phyloP scores from a whole-genome alignment of 768 basidiomycete species.

The Leccinum rimulosum region DNA sequence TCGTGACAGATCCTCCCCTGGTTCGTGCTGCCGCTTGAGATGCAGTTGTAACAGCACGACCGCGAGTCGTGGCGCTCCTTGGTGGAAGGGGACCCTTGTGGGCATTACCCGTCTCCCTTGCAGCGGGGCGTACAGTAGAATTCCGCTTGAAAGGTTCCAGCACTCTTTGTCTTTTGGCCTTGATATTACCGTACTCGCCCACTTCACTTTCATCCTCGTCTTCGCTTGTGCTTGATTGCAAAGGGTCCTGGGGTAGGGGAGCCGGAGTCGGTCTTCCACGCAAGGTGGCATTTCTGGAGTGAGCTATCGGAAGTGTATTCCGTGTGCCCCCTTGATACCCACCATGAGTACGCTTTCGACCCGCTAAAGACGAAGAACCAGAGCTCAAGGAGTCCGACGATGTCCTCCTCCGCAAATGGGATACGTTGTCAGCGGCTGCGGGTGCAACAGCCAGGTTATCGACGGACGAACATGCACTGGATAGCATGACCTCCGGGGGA shows the following conservation, averaged over 20 bases:
- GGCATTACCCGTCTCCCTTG: constrained; percentile 10
- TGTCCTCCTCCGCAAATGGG: constrained; percentile 37
- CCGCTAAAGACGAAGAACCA: constrained; percentile 36
- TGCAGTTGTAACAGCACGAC: constrained; percentile 7
- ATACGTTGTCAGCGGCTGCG: constrained; percentile 38
- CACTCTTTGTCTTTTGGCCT: constrained; percentile 27
- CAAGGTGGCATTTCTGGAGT: constrained; percentile 25
- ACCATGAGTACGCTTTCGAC: constrained; percentile 40
- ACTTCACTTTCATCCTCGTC: constrained; percentile 18
- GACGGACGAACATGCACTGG: constrained; percentile 23
- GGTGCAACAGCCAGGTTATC: constrained; percentile 33
- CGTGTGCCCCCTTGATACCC: constrained; percentile 5
- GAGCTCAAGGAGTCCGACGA: constrained; percentile 45
- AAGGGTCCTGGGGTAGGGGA: constrained; percentile 9
- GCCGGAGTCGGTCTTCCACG: constrained; percentile 19
- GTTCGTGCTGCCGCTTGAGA: constrained; percentile 11
- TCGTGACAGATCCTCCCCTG: constrained; percentile 11
- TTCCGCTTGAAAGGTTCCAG: constrained; percentile 25
- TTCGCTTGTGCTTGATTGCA: constrained; percentile 24
- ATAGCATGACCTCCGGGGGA: constrained; percentile 20
- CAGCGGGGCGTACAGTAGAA: constrained; percentile 25
- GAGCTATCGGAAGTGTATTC: constrained; percentile 2
- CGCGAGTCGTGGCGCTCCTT: constrained; percentile 8
- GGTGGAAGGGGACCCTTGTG: constrained; percentile 17
- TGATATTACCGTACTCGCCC: constrained; percentile 6